Conservation (phyloP, 345 rosid genomes). For the Populus nigra region DNA sequence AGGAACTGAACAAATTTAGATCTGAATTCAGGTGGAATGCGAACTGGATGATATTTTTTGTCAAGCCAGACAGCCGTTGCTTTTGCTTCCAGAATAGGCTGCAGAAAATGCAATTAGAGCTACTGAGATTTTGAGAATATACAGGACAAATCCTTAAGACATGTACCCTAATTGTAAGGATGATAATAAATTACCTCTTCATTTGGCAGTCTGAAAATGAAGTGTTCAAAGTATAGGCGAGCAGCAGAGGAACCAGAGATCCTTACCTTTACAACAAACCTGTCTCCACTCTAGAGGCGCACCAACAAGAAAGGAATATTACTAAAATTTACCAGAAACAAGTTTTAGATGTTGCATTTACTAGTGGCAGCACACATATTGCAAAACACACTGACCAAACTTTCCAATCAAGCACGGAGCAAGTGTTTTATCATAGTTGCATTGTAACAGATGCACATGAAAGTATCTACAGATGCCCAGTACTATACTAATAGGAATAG, state of each 20-base stretch:
- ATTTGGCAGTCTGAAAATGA: constrained; percentile 67
- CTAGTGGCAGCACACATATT: not conserved
- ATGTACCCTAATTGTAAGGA: not conserved
- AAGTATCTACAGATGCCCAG: not conserved
- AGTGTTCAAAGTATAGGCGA: constrained; percentile 67
- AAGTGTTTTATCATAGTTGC: not conserved
- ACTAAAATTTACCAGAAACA: not conserved
- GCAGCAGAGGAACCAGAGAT: constrained; percentile 68
- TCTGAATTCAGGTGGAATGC: constrained; percentile 62
- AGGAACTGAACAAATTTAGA: constrained; percentile 57
- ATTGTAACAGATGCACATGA: not conserved
- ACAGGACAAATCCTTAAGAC: not conserved
- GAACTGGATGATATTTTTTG: constrained; percentile 66
- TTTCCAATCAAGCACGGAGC: not conserved
- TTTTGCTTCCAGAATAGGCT: constrained; percentile 79
- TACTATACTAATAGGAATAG: not conserved
- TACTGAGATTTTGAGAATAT: not conserved
- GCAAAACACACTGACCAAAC: not conserved
- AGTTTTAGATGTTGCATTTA: not conserved
- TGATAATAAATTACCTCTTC: constrained; percentile 49
- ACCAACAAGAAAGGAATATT: constrained; percentile 1
- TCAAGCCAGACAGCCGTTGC: constrained; percentile 79
- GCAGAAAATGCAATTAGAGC: constrained; percentile 11
- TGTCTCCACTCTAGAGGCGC: constrained; percentile 61
- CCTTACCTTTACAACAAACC: constrained; percentile 62